Evolutionary conservation across 352 stramenopile genomes (phyloP).

Genomic region (Pythium oligandrum): DNA sequence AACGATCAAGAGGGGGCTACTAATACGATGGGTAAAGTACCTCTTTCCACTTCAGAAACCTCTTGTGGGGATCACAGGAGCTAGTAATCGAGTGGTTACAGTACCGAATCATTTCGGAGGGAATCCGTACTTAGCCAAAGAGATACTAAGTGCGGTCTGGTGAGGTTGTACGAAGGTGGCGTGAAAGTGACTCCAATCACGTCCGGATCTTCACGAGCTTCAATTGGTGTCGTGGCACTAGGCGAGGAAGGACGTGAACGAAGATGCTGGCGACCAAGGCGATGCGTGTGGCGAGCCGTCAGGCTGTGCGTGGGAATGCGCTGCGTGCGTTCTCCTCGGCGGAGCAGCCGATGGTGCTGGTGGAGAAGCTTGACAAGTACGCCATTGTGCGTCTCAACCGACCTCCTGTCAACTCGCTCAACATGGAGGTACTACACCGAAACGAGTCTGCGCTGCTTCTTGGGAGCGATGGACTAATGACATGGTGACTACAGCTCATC

Average conservation of each 20-base stretch:
- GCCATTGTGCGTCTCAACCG: slow-evolving; percentile 79
- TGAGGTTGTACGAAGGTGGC: too few species aligned
- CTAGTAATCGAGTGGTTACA: too few species aligned
- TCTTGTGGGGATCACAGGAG: too few species aligned
- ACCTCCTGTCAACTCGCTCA: slow-evolving; percentile 78
- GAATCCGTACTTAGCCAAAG: too few species aligned
- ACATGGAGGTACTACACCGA: slow-evolving; percentile 34
- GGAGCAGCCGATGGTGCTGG: slow-evolving; percentile 48
- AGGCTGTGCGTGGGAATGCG: not conserved
- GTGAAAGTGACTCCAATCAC: too few species aligned
- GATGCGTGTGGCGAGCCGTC: slow-evolving; percentile 8
- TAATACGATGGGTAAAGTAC: too few species aligned
- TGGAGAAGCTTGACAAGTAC: slow-evolving; percentile 71
- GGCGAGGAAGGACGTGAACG: not conserved
- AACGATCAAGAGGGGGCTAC: too few species aligned
- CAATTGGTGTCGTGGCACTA: too few species aligned
- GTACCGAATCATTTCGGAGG: too few species aligned
- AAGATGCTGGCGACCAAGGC: slow-evolving; percentile 14
- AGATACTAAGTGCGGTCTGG: too few species aligned
- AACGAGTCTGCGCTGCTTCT: not conserved
- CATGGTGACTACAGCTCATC: slow-evolving; percentile 35
- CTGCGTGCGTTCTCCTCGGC: slow-evolving; percentile 11
- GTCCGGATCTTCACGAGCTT: too few species aligned
- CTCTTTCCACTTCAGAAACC: too few species aligned
- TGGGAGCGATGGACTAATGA: not conserved